These are phyloP conservation scores for Gynochthodes officinalis DNA, from an alignment of 257 asterid species.

Conservation along the genomic window DNA sequence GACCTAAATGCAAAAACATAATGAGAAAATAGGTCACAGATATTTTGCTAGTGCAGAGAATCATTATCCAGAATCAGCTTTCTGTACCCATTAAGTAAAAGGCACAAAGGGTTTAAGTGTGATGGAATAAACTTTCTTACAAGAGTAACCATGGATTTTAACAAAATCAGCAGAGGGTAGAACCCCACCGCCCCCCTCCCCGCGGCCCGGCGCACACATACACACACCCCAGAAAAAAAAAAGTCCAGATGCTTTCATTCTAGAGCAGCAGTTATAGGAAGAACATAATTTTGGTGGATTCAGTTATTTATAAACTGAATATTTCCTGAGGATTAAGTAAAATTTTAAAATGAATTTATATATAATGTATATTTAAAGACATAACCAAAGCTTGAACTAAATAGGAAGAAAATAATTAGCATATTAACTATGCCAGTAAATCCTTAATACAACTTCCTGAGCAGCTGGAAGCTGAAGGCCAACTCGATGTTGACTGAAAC, in stretches of 20 bases:
- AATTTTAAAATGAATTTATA: too few relatives aligned
- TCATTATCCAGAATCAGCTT: background rate
- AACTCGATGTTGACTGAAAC: background rate
- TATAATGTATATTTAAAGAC: too few relatives aligned
- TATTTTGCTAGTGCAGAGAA: background rate
- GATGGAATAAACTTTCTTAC: background rate
- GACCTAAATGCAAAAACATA: slow-evolving; percentile 27
- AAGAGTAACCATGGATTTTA: background rate
- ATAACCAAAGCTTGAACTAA: background rate
- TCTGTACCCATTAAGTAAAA: background rate
- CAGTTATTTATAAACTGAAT: background rate
- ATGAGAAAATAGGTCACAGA: slow-evolving; percentile 1
- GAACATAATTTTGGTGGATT: background rate
- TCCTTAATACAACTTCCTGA: background rate
- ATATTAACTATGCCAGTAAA: background rate
- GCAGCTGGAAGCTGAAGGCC: background rate
- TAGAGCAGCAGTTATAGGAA: slow-evolving; percentile 1
- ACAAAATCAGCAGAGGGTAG: background rate
- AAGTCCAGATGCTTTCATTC: background rate
- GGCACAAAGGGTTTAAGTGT: background rate
- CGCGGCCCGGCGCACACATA: too few relatives aligned
- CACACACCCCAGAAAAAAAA: background rate
- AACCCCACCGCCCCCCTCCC: too few relatives aligned
- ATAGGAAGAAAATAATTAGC: background rate
- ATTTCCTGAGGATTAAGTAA: too few relatives aligned